Conservation (phyloP, 1,284 basidiomycete genomes). For the Trichosporon sp. region DNA sequence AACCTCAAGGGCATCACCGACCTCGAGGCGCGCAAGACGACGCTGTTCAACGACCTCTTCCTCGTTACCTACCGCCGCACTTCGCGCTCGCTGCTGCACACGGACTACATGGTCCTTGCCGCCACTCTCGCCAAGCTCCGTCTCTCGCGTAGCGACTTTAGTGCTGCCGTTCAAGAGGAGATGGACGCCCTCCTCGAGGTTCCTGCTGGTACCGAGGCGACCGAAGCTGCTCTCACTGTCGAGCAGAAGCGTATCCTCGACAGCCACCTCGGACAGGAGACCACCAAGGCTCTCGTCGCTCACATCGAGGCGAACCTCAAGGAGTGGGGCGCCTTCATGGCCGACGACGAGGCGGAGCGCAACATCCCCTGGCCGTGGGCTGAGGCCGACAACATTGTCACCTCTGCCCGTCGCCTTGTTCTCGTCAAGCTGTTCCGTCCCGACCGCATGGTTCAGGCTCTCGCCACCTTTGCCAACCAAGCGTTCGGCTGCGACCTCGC, state of each 20-base stretch:
- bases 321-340: slow-evolving; percentile 77
- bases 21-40: slow-evolving; percentile 71
- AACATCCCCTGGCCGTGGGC: slow-evolving; percentile 75
- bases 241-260: slow-evolving; percentile 45
- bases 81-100: slow-evolving; percentile 84
- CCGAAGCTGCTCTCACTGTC: slow-evolving; percentile 30
- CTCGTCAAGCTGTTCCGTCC: slow-evolving; percentile 52
- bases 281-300: slow-evolving; percentile 70
- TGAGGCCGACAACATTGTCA: slow-evolving; percentile 35
- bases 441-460: slow-evolving; percentile 47
- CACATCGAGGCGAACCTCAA: slow-evolving; percentile 68
- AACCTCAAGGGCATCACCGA: slow-evolving; percentile 79
- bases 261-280: slow-evolving; percentile 38
- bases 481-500: slow-evolving; percentile 50
- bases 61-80: slow-evolving; percentile 85
- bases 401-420: slow-evolving; percentile 42
- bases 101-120: slow-evolving; percentile 88
- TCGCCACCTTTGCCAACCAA: slow-evolving; percentile 43
- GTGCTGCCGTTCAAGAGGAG: slow-evolving; percentile 75
- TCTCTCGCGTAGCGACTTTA: slow-evolving; percentile 66
- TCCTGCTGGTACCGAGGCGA: slow-evolving; percentile 43
- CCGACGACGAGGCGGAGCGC: slow-evolving; percentile 70
- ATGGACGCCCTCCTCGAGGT: slow-evolving; percentile 85
- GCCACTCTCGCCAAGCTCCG: slow-evolving; percentile 89
- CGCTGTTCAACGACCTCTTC: slow-evolving; percentile 91